Conservation (phyloP, 345 rosid species). For the Eucalyptus dawsonii region DNA sequence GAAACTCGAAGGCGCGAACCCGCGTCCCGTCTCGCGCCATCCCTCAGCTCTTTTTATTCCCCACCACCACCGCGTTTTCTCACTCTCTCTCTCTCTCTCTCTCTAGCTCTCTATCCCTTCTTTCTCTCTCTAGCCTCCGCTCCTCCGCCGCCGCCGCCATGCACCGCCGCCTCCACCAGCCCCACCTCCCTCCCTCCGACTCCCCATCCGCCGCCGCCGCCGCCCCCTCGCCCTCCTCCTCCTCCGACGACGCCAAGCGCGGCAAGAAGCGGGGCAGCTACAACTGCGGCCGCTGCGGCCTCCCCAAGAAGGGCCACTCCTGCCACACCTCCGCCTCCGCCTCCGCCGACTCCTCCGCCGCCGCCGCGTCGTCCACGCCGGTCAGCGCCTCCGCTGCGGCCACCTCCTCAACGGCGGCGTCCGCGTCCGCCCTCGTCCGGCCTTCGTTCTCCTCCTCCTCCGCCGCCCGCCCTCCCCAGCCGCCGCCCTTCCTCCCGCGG, state of each 20-base stretch:
- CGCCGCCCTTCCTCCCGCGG: constrained; percentile 14
- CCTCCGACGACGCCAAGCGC: constrained; percentile 28
- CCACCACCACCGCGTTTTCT: background rate
- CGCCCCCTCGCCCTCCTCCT: constrained; percentile 19
- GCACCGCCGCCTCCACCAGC: constrained; percentile 22
- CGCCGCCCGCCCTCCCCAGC: background rate
- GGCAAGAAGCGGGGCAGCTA: constrained; percentile 74
- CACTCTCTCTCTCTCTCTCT: background rate
- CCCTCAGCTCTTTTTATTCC: background rate
- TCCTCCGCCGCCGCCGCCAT: background rate
- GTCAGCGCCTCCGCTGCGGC: constrained; percentile 3
- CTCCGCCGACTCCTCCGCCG: constrained; percentile 15
- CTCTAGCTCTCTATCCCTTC: background rate
- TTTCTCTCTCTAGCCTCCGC: background rate
- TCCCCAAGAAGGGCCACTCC: constrained; percentile 84
- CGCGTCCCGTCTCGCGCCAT: constrained; percentile 14
- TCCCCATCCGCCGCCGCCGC: constrained; percentile 14
- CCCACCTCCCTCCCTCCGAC: constrained; percentile 4
- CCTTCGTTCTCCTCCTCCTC: background rate
- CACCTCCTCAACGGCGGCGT: background rate
- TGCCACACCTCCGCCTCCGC: constrained; percentile 14
- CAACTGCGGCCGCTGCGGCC: constrained; percentile 96
- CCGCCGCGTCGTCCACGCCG: constrained; percentile 6
- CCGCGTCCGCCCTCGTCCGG: background rate
- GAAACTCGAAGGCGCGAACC: constrained; percentile 58